These are phyloP conservation scores for Zygnema cylindricum DNA, from an alignment of 139 green algal species.

Conservation along the genomic window DNA sequence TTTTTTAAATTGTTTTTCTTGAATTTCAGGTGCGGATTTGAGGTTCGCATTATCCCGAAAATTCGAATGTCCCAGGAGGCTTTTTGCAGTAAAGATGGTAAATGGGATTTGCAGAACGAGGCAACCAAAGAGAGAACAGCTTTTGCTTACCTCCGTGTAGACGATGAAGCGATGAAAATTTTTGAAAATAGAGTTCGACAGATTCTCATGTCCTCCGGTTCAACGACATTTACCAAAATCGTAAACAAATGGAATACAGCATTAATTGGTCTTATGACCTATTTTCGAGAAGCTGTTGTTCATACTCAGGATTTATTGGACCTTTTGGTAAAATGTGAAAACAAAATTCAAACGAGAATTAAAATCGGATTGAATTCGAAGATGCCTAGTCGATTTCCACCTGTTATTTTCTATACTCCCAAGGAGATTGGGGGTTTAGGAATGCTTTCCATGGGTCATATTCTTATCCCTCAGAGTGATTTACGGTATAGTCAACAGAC, in stretches of 20 bases:
- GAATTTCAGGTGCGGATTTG: slow-evolving; percentile 87
- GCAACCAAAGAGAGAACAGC: slow-evolving; percentile 96
- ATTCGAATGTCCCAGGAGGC: slow-evolving; percentile 84
- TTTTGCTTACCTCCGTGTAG: slow-evolving; percentile 91
- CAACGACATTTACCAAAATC: slow-evolving; percentile 99
- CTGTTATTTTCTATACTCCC: slow-evolving; percentile 94
- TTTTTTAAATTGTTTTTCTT: no score
- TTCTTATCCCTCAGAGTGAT: slow-evolving; percentile 95
- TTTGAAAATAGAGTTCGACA: slow-evolving; percentile 97
- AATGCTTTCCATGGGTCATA: slow-evolving; percentile 99
- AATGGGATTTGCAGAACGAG: slow-evolving; percentile 98
- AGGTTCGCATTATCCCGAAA: slow-evolving; percentile 98
- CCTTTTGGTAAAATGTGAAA: slow-evolving; percentile 99
- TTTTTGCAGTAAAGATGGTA: slow-evolving; percentile 89
- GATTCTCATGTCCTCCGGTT: slow-evolving; percentile 96
- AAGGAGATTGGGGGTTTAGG: slow-evolving; percentile 99
- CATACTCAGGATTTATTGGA: slow-evolving; percentile 99
- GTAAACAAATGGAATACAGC: slow-evolving; percentile 99
- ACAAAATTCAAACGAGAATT: slow-evolving; percentile 99
- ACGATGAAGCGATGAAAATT: slow-evolving; percentile 95
- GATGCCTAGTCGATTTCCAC: slow-evolving; percentile 88
- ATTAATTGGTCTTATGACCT: slow-evolving; percentile 92
- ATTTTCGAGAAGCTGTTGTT: slow-evolving; percentile 69
- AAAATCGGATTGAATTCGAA: slow-evolving; percentile 99
- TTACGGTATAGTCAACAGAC: slow-evolving; percentile 95